Base-by-base conservation (phyloP, 208 protist genomes). In the Crithidia fasciculata region DNA sequence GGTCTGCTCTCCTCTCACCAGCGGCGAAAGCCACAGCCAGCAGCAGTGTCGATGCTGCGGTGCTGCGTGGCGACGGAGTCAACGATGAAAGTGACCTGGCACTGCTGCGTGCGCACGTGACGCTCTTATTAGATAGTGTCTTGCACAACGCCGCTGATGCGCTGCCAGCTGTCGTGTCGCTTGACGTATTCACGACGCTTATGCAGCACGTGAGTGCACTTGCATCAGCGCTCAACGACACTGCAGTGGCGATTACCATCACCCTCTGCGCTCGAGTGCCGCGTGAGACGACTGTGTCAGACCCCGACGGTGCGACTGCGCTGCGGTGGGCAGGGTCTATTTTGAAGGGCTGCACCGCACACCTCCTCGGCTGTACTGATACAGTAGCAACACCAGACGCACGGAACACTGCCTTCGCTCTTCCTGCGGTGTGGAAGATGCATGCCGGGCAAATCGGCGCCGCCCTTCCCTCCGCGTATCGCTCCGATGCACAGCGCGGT, bases 181-280 rank as follows among this genome's bases (percentile, higher is more conserved):
- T 71, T 4, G 62, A 74, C 43, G 49, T 55, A 2, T 80, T 80
- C 8, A 55, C 70, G n/a, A 19, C 61, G 3, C 13, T 74, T 19
- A 80, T 80, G 74, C 59, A 74, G 18, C 45, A 62, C 13, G 36
- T 80, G 10, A 8, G 61, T 28, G 7, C 60, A 0, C 4, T 71
- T 18, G 10, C 74, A 2, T 67, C 56, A 4, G 52, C 63, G 2
- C 68, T 69, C 10, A 67, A 74, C 19, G 37, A 52, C 40, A 59
- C 68, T 15, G 68, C 47, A 5, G 16, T 59, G 39, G 52, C 74
- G 39, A 80, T 80, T 68, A 52, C 69, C 13, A 54, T 69, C 68
- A 45, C 60, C 16, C 55, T 74, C 45, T 56, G 40, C 39, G 74
- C 60, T 5, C 74, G 68, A 4, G 40, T 61, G 8, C 18, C 18